These are phyloP conservation scores for Aspergillus pseudoterreus DNA, from an alignment of 2,329 filamentous ascomycete genomes.

Conservation along the genomic window DNA sequence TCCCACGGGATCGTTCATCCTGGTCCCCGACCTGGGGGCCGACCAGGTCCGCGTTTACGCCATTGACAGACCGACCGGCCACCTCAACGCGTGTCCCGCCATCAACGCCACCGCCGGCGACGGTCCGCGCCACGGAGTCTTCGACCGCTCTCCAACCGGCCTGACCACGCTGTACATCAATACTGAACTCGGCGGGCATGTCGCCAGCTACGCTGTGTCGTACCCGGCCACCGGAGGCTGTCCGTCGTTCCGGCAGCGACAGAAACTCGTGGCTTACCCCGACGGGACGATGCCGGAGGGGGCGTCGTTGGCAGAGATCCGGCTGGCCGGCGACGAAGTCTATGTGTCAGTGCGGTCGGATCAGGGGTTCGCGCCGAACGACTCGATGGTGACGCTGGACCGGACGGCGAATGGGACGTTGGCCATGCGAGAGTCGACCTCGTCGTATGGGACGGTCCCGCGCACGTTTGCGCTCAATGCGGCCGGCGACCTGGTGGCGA, in stretches of 20 bases:
- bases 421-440: constrained; percentile 53
- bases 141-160: constrained; percentile 8
- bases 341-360: constrained; percentile 34
- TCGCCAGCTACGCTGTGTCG: constrained; percentile 45
- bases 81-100: constrained; percentile 46
- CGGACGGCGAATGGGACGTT: constrained; percentile 59
- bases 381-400: constrained; percentile 28
- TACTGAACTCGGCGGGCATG: constrained; percentile 56
- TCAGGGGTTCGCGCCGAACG: constrained; percentile 22
- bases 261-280: constrained; percentile 26
- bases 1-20: constrained; percentile 59
- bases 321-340: constrained; percentile 16
- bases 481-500: constrained; percentile 60
- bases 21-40: constrained; percentile 64
- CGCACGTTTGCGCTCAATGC: constrained; percentile 66
- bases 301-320: constrained; percentile 26
- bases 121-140: constrained; percentile 64
- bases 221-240: constrained; percentile 26
- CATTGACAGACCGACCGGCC: constrained; percentile 45
- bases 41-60: constrained; percentile 60
- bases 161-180: constrained; percentile 42
- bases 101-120: constrained; percentile 46
- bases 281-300: constrained; percentile 21
- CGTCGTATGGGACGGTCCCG: constrained; percentile 62
- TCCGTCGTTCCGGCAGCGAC: constrained; percentile 20